Evolutionary conservation across 2,329 filamentous ascomycete species (phyloP), one percentile per base, ranked within the genome.

Genomic region (Fusarium coicis): DNA sequence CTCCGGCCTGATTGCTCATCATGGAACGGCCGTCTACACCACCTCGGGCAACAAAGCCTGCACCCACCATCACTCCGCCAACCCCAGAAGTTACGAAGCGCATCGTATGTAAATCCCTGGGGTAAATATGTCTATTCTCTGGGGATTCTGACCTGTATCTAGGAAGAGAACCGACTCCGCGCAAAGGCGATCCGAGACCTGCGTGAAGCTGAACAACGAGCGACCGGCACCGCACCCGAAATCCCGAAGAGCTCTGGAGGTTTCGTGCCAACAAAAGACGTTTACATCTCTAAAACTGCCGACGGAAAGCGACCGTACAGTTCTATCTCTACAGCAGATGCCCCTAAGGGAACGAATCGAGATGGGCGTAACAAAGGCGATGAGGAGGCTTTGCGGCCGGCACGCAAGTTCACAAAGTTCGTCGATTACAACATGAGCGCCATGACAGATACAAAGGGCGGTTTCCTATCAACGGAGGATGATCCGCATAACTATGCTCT

Each of bases 391-490:
- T 91, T 97, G 55, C 91, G 91, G 62, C 92, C 96, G 2, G 93
- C 94, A 52, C 90, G 91, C 78, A 98, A 97, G 79, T 98, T 98
- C 76, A 91, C 93, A 68, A 96, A 96, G 81, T 98, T 93, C 80
- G 95, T 99, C 79, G 96, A 99, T 80, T 98, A 98, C 84, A 96
- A 99, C 82, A 96, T 99, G 83, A 96, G 93, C 80, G 93, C 96
- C 83, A 98, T 99, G 95, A 97, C 93, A 11, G 96, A 99, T 81
- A 98, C 96, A 2, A 98, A 98, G 80, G 96, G 96, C 70, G 96
- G 96, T 2, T 99, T 99, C 82, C 83, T 99, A 73, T 93, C 92
- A n/a, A 88, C 90, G 2, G 93, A 96, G 70, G 96, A 99, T 79
- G 96, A 99, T 81, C 96, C 96, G 2, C 90, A 92, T 80, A 97